Evolutionary conservation across 352 stramenopile species (phyloP).

Genomic region (Phytophthora pisi): DNA sequence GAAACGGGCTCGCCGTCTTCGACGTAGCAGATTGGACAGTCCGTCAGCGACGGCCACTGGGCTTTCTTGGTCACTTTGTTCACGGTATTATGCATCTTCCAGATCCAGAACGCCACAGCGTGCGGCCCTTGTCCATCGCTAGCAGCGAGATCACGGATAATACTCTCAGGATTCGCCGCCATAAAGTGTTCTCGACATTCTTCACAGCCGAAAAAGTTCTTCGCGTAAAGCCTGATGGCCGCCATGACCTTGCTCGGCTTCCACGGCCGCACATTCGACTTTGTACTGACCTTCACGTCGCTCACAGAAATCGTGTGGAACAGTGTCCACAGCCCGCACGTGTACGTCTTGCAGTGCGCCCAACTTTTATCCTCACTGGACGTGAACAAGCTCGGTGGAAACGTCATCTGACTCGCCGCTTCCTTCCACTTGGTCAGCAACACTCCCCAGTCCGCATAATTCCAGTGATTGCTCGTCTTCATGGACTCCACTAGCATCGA

Average conservation of each 20-base stretch:
- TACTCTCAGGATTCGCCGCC: slow-evolving; percentile 58
- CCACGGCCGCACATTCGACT: slow-evolving; percentile 35
- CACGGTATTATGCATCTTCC: slow-evolving; percentile 86
- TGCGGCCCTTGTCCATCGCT: slow-evolving; percentile 45
- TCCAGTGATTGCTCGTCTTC: slow-evolving; percentile 53
- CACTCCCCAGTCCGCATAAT: slow-evolving; percentile 57
- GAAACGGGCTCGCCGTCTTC: slow-evolving; percentile 51
- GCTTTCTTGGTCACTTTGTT: slow-evolving; percentile 77
- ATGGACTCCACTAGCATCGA: slow-evolving; percentile 43
- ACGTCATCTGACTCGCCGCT: slow-evolving; percentile 46
- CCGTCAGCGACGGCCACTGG: slow-evolving; percentile 62
- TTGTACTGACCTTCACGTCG: slow-evolving; percentile 27
- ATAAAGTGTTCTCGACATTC: slow-evolving; percentile 81
- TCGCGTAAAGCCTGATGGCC: slow-evolving; percentile 74
- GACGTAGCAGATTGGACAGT: slow-evolving; percentile 68
- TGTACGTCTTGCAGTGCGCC: slow-evolving; percentile 76
- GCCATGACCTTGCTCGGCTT: slow-evolving; percentile 63
- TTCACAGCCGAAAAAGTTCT: slow-evolving; percentile 86
- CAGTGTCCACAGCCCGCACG: slow-evolving; percentile 81
- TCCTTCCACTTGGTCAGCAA: slow-evolving; percentile 74
- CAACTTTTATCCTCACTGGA: slow-evolving; percentile 56
- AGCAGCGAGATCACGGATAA: slow-evolving; percentile 49
- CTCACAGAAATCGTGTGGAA: slow-evolving; percentile 79
- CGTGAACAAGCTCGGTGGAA: slow-evolving; percentile 66
- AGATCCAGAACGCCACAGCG: slow-evolving; percentile 75